A percentile compares a stretch with the other conserved stretches of the same genome.
phyloP scores from a whole-genome alignment of 1,139 yeast species.

The Pichia sp. region DNA sequence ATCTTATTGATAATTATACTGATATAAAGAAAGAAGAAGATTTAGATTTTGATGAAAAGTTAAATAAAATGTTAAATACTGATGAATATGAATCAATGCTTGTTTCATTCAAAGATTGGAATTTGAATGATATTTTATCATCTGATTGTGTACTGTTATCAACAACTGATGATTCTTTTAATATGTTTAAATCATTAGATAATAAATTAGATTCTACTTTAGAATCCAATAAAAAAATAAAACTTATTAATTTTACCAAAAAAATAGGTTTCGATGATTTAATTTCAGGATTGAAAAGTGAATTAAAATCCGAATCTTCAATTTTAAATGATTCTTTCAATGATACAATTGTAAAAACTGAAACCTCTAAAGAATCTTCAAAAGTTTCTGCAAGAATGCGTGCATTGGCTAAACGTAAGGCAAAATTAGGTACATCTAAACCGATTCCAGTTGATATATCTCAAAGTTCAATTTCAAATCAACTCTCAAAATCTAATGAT shows the following conservation, averaged over 20 bases:
- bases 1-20: no score
- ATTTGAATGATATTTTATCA: conserved; percentile 55
- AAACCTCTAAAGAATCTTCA: conserved; percentile 1
- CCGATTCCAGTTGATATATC: conserved; percentile 65
- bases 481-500: conserved; percentile 33
- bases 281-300: conserved; percentile 4
- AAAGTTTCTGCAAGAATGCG: conserved; percentile 67
- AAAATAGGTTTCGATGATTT: conserved; percentile 25
- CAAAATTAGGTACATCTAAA: conserved; percentile 63
- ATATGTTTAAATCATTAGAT: conserved; percentile 13
- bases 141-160: conserved; percentile 71
- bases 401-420: conserved; percentile 90
- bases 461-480: conserved; percentile 67
- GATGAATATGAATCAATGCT: conserved; percentile 43
- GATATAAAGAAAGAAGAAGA: conserved; percentile 30
- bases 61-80: conserved; percentile 39
- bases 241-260: conserved; percentile 26
- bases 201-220: conserved; percentile 8
- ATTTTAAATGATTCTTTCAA: background rate
- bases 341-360: conserved; percentile 3
- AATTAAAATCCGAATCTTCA: conserved; percentile 3
- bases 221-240: conserved; percentile 33
- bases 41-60: conserved; percentile 14
- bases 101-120: conserved; percentile 57
- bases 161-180: conserved; percentile 48